A percentile compares a stretch with the other conserved stretches of the same genome.
phyloP scores from a whole-genome alignment of 164 flowering plant species.

The Kalanchoe fedtschenkoi region DNA sequence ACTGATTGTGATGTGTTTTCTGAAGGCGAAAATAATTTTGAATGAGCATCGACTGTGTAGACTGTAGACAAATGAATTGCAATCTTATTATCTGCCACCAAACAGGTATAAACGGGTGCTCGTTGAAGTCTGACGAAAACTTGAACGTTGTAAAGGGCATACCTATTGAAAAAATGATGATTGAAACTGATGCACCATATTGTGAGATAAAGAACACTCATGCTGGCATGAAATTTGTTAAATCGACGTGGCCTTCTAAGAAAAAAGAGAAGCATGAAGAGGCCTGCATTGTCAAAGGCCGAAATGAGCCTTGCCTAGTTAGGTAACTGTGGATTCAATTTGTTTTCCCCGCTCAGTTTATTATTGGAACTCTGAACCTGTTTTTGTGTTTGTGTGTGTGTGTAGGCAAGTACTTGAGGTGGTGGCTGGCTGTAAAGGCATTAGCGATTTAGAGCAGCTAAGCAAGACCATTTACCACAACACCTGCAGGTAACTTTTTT shows the following conservation, averaged over 20 bases:
- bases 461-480: constrained; percentile 72
- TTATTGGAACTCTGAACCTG: not conserved
- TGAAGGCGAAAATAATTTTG: not conserved
- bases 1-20: not conserved
- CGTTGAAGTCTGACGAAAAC: constrained; percentile 76
- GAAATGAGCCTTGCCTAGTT: constrained; percentile 91
- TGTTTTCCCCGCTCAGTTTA: no score
- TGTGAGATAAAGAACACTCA: constrained; percentile 93
- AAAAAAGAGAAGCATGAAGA: constrained; percentile 90
- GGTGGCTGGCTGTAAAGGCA: constrained; percentile 81
- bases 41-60: not conserved
- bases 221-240: constrained; percentile 76
- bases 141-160: constrained; percentile 75
- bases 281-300: constrained; percentile 70
- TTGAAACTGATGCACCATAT: constrained; percentile 98
- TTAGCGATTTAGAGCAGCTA: constrained; percentile 46
- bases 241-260: constrained; percentile 79
- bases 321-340: constrained; percentile 37
- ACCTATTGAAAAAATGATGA: constrained; percentile 88
- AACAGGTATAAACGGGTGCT: constrained; percentile 93
- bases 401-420: constrained; percentile 97
- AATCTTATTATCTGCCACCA: not conserved
- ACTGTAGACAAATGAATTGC: not conserved
- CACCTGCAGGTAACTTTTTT: constrained; percentile 68
- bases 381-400: not conserved